A percentile compares a stretch with the other conserved stretches of the same genome.
phyloP scores from a whole-genome alignment of 2,329 filamentous ascomycete species.

The Coleophoma cylindrospora region DNA sequence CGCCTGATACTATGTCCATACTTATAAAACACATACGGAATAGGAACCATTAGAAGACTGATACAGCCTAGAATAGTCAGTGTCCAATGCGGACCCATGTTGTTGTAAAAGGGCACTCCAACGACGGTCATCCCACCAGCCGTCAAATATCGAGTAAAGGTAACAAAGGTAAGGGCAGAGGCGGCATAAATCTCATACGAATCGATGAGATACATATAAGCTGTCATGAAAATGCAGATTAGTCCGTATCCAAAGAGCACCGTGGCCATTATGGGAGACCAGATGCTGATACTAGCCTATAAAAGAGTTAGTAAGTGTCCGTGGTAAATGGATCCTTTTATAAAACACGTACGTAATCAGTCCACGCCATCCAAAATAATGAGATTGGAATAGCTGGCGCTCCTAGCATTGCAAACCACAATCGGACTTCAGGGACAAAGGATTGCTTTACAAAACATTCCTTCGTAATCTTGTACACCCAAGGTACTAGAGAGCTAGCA shows the following conservation, averaged over 20 bases:
- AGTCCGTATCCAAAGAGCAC: constrained; percentile 37
- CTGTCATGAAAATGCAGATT: constrained; percentile 31
- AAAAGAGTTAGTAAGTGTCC: background rate
- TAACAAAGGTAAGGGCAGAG: constrained; percentile 30
- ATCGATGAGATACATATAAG: constrained; percentile 41
- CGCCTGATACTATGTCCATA: constrained; percentile 26
- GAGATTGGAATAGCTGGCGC: constrained; percentile 32
- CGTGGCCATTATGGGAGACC: constrained; percentile 34
- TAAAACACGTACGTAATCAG: constrained; percentile 21
- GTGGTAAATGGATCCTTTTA: no score
- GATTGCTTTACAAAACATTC: constrained; percentile 1
- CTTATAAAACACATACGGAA: constrained; percentile 34
- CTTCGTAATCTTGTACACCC: constrained; percentile 6
- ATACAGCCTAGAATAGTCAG: constrained; percentile 34
- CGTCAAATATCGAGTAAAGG: constrained; percentile 33
- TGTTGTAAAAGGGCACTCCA: constrained; percentile 30
- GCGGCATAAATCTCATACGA: constrained; percentile 33
- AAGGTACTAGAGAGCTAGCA: constrained; percentile 27
- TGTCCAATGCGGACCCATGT: constrained; percentile 32
- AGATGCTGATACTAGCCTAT: constrained; percentile 30
- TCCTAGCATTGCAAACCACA: constrained; percentile 34
- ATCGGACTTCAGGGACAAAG: constrained; percentile 30
- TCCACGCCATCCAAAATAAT: constrained; percentile 42
- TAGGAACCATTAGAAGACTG: constrained; percentile 30
- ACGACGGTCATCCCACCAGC: constrained; percentile 30